Base-by-base conservation (phyloP, 495 filamentous ascomycete species). In the Aspergillus kassunensis region DNA sequence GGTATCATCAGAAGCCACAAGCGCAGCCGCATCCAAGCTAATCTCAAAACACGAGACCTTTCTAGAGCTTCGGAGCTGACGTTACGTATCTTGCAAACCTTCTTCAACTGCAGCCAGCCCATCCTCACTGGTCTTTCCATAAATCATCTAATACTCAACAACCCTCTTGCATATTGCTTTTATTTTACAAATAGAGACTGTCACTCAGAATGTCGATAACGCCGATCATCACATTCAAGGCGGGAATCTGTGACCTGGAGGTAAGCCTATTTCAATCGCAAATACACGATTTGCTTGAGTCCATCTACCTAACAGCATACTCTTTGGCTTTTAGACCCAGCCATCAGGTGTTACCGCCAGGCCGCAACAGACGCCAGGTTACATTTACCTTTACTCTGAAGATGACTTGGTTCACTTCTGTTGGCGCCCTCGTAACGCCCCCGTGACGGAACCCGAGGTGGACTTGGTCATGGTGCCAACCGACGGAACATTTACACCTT, bases 321-420 rank as follows among this genome's bases (percentile, higher is more conserved):
- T 25, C 21, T n/a, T 25, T 11, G 11, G 4, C 2, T 13, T 24
- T 16, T 51, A 87, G 86, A 72, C 68, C 63, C 80, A 77, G 15
- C 69, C 73, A 39, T 74, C 76, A 65, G 83, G 86, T 44, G 79
- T 75, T 58, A 86, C 80, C 58, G 75, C 96, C 56, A 81, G 80
- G 54, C 81, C 89, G 2, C 74, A 81, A 53, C 71, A 81, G 5
- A 85, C 80, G 0, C 84, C 87, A 4, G 95, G 95, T 51, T 93
- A 93, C 69, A 82, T 97, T 64, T 99, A 95, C 67, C 85, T 99
- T 49, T 97, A 91, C 72, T 77, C 78, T 39, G 92, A 96, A 78
- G 93, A 96, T 81, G 95, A 96, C 2, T 79, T 97, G 36, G 77
- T 92, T 59, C 91, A 97, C 75, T 95, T 99, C 71, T 97, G 92